Percentiles rank a stretch among this genome's conserved stretches.
Conservation (phyloP, 2,329 filamentous ascomycete species). For the Aspergillus spinulosporus region DNA sequence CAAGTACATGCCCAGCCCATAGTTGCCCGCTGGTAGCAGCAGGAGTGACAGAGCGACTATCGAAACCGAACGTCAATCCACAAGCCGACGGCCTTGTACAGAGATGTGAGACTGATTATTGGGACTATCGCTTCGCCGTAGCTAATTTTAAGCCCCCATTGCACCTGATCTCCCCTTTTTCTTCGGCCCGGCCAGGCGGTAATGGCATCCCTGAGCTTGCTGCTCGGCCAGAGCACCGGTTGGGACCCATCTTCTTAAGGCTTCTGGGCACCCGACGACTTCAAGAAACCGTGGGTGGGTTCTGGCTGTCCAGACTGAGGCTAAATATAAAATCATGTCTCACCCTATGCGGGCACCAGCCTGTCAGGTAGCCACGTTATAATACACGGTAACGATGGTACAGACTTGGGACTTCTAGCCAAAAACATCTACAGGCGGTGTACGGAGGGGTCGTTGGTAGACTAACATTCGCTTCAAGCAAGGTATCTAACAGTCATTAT, state of each 20-base stretch:
- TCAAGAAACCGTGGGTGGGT: no score
- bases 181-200: neutral
- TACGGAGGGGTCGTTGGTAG: neutral
- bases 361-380: neutral
- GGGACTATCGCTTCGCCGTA: neutral
- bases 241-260: no score
- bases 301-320: neutral
- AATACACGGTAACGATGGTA: neutral
- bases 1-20: neutral
- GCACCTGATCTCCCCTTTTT: neutral
- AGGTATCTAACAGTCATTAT: slow-evolving; percentile 12
- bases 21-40: neutral
- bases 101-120: neutral
- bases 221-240: neutral
- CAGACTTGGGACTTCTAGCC: no score
- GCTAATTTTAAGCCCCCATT: neutral
- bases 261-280: no score
- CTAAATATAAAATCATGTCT: neutral
- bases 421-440: neutral
- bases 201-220: neutral
- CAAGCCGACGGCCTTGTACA: neutral
- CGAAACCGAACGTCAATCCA: neutral
- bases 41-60: neutral
- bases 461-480: neutral
- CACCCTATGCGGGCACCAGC: neutral